Conservation (phyloP, 2,329 filamentous ascomycete species). For the Monilinia fructicola region DNA sequence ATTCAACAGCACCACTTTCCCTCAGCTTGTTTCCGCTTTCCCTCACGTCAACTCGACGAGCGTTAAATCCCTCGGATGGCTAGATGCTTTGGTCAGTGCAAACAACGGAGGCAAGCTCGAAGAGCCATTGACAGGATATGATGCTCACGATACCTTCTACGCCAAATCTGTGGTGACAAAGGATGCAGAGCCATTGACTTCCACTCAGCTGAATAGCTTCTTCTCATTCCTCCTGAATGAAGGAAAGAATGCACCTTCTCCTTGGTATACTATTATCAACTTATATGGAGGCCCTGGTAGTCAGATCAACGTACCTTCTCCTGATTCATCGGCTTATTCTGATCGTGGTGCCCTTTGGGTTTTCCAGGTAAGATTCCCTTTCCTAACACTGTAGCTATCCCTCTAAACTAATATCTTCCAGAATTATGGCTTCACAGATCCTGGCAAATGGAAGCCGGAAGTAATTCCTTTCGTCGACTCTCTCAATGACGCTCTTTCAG, state of each 20-base stretch:
- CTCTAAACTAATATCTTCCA: constrained; percentile 14
- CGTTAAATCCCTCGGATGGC: constrained; percentile 32
- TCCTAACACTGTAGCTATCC: too few species aligned
- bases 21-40: constrained; percentile 43
- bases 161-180: constrained; percentile 28
- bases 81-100: constrained; percentile 29
- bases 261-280: constrained; percentile 25
- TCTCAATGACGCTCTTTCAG: constrained; percentile 26
- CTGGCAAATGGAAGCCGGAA: neutral
- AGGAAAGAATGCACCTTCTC: constrained; percentile 17
- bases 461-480: constrained; percentile 22
- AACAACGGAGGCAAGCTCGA: constrained; percentile 1
- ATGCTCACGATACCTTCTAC: constrained; percentile 28
- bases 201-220: constrained; percentile 15
- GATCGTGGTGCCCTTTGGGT: constrained; percentile 27
- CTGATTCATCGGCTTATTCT: constrained; percentile 23
- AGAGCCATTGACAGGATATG: constrained; percentile 28
- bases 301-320: constrained; percentile 23
- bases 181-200: constrained; percentile 23
- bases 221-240: constrained; percentile 21
- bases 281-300: constrained; percentile 25
- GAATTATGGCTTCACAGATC: constrained; percentile 23
- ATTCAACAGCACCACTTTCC: constrained; percentile 43
- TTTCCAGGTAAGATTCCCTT: constrained; percentile 20
- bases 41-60: constrained; percentile 32